Percentiles rank a stretch among this genome's conserved stretches.
Evolutionary conservation across 2,329 filamentous ascomycete species (phyloP).

Genomic region (Didymella pinodella): DNA sequence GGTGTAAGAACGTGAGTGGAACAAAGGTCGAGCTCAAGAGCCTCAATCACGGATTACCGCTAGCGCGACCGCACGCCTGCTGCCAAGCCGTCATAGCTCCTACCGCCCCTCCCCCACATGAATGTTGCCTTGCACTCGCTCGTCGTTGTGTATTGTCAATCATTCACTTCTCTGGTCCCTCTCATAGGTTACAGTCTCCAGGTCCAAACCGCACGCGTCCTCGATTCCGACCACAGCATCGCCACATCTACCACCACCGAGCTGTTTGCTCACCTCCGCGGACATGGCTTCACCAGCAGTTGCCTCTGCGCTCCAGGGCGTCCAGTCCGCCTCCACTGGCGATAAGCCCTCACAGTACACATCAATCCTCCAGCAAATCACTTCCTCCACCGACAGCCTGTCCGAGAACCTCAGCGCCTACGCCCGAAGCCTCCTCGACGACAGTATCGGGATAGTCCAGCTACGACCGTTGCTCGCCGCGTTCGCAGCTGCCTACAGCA

Average conservation of each 20-base stretch:
- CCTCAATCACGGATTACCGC: conserved; percentile 15
- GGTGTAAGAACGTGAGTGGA: background rate
- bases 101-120: conserved; percentile 22
- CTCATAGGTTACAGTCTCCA: background rate
- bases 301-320: conserved; percentile 57
- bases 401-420: conserved; percentile 72
- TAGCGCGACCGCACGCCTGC: conserved; percentile 11
- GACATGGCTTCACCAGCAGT: conserved; percentile 62
- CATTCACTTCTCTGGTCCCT: background rate
- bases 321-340: conserved; percentile 58
- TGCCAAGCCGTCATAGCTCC: conserved; percentile 20
- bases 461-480: conserved; percentile 73
- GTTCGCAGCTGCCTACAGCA: conserved; percentile 70
- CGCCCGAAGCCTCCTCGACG: conserved; percentile 70
- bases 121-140: conserved; percentile 17
- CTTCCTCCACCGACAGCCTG: conserved; percentile 58
- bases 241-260: conserved; percentile 6
- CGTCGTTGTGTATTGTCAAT: background rate
- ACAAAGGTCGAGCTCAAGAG: conserved; percentile 5
- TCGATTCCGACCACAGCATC: background rate
- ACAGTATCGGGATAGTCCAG: conserved; percentile 77
- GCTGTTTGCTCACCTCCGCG: conserved; percentile 18
- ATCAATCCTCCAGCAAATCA: conserved; percentile 64
- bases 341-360: conserved; percentile 66
- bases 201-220: background rate